Conservation (phyloP, 306 rosid genomes). For the Datisca glomerata region DNA sequence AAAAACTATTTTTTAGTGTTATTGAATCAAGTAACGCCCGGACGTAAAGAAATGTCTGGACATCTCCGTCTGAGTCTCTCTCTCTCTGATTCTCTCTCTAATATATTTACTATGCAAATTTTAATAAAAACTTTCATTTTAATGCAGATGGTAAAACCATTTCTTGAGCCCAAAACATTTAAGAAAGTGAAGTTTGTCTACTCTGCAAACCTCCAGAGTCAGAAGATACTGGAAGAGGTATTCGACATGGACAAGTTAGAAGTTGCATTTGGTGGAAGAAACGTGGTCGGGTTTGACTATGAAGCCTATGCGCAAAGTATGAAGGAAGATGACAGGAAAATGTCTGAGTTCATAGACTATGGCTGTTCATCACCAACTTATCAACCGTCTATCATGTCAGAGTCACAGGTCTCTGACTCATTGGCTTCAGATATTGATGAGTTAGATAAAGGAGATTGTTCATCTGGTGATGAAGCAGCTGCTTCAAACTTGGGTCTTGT, state of each 20-base stretch:
- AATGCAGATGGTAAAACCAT: constrained; percentile 65
- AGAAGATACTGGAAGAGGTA: constrained; percentile 47
- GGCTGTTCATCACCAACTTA: too few species aligned
- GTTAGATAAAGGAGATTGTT: too few species aligned
- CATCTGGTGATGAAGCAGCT: too few species aligned
- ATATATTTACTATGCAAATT: background rate
- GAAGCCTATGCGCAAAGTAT: constrained; percentile 39
- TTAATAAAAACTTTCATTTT: constrained; percentile 1
- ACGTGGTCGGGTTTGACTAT: constrained; percentile 23
- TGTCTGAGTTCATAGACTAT: constrained; percentile 15
- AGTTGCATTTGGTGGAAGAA: constrained; percentile 52
- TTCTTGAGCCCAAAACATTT: constrained; percentile 54
- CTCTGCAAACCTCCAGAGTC: constrained; percentile 45
- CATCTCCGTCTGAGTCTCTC: background rate
- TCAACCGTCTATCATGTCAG: too few species aligned
- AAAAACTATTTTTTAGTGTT: background rate
- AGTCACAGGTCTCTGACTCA: too few species aligned
- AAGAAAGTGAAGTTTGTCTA: constrained; percentile 60
- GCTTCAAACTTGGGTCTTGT: too few species aligned
- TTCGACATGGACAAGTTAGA: constrained; percentile 52
- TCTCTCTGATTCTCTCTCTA: background rate
- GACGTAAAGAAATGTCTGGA: too few species aligned
- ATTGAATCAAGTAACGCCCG: too few species aligned
- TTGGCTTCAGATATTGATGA: too few species aligned
- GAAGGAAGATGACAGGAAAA: constrained; percentile 50